phyloP scores from a whole-genome alignment of 1,139 yeast species.

The Lodderomyces parapsilosis region DNA sequence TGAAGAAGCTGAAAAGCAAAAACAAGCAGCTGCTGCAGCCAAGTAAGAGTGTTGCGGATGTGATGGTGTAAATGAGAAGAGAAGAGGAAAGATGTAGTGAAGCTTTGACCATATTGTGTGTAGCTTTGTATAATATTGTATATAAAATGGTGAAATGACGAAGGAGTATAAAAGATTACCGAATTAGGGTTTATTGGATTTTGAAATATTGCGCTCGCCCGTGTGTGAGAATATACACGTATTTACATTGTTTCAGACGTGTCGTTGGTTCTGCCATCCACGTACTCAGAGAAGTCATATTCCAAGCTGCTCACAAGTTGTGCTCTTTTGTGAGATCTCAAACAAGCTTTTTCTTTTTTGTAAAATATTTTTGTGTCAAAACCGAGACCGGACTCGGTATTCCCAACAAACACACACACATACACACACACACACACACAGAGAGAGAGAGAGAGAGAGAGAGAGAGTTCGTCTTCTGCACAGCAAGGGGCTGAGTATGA shows the following conservation, averaged over 20 bases:
- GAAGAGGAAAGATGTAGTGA: not conserved
- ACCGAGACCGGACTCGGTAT: constrained; percentile 1
- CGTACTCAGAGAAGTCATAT: too few relatives aligned
- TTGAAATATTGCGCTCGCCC: too few relatives aligned
- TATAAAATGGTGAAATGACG: not conserved
- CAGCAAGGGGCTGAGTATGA: too few relatives aligned
- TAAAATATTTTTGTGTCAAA: not conserved
- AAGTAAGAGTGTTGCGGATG: not conserved
- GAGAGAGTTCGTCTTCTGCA: not conserved
- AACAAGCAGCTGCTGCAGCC: constrained; percentile 2
- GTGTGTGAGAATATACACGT: too few relatives aligned
- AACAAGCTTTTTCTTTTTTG: not conserved
- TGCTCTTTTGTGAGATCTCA: not conserved
- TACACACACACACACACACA: not conserved
- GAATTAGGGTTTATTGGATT: too few relatives aligned
- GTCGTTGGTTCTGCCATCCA: too few relatives aligned
- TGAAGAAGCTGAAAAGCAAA: constrained; percentile 16
- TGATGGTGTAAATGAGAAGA: too few relatives aligned
- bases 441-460: not conserved
- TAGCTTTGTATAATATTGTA: too few relatives aligned
- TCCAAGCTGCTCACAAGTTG: not conserved
- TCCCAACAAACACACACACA: not conserved
- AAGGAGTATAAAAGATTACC: too few relatives aligned
- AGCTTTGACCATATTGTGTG: too few relatives aligned
- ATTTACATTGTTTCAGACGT: too few relatives aligned